A percentile compares a stretch with the other conserved stretches of the same genome.
Conservation (phyloP, 192 early-diverging fungal species). For the Rhizophagus prolifer region DNA sequence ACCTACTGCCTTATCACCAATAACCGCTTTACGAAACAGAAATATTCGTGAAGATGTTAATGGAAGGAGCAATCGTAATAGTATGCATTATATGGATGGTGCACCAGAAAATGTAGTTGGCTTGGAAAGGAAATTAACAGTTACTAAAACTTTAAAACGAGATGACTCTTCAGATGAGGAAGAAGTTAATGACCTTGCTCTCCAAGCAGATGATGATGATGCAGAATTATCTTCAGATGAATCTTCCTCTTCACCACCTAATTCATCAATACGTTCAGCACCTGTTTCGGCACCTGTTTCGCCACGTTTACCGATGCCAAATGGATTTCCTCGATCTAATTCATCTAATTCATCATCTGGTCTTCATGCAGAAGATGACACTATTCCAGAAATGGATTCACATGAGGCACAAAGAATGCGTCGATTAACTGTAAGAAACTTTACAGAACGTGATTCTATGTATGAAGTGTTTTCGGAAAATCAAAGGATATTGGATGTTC, state of each 20-base stretch:
- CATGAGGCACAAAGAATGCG: background rate
- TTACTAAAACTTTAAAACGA: background rate
- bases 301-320: background rate
- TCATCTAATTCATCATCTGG: background rate
- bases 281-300: background rate
- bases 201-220: constrained; percentile 27
- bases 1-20: constrained; percentile 9
- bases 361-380: background rate
- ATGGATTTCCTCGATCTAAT: background rate
- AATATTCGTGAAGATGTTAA: constrained; percentile 29
- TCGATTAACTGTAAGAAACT: constrained; percentile 24
- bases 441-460: constrained; percentile 16
- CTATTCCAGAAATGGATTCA: background rate
- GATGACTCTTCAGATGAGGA: constrained; percentile 39
- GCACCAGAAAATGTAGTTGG: constrained; percentile 43
- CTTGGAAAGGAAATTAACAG: constrained; percentile 40
- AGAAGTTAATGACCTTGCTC: constrained; percentile 43
- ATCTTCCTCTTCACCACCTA: background rate
- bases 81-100: constrained; percentile 46
- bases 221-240: constrained; percentile 19
- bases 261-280: background rate
- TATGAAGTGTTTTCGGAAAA: constrained; percentile 17
- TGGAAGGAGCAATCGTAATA: constrained; percentile 48
- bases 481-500: background rate
- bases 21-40: background rate